Base-by-base conservation (phyloP, 2,329 filamentous ascomycete species). In the Sporothrix mexicana region DNA sequence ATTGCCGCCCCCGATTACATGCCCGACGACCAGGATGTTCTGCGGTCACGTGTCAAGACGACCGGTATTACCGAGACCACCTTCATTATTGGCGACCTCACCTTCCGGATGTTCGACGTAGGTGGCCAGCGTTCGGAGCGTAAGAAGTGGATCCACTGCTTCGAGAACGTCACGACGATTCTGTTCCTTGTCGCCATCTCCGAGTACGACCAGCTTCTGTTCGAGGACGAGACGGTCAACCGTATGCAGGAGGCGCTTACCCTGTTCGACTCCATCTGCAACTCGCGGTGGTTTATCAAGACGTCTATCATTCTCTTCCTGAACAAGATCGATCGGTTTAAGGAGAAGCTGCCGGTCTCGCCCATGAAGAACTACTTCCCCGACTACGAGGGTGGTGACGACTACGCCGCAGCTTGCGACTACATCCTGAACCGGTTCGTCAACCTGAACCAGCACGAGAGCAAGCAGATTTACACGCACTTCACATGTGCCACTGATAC, bases 111-210 rank as follows among this genome's bases (percentile, higher is more conserved):
- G 95, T 97, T 97, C 84, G 95, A 98, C 79, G 95, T 98, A 62
- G 95, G 95, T 88, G 95, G 95, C 76, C 95, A 97, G 84, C 90
- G 95, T 81, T 97, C 94, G 7, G 95, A 98, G 84, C 91, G 95
- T 81, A 98, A 98, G 92, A 98, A 98, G 90, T 98, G 95, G 95
- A 98, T 98, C 78, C 95, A 98, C 86, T 97, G 95, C 85, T 98
- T 98, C 83, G 95, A 98, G 86, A 97, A 98, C 79, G 95, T 98
- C 79, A 97, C 94, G 9, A 97, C 95, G 10, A 97, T 98, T 78
- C 92, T 98, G 53, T 98, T 98, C 90, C 85, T 97, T 72, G 95
- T 98, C 77, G 95, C 95, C 83, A 97, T 98, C 78, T 97, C 94
- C 77, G 95, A 97, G 83, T 98, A 98, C 86, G 95, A 98, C 81